These are phyloP conservation scores for Cotoneaster glaucophyllus DNA, from an alignment of 306 rosid species.

Conservation along the genomic window DNA sequence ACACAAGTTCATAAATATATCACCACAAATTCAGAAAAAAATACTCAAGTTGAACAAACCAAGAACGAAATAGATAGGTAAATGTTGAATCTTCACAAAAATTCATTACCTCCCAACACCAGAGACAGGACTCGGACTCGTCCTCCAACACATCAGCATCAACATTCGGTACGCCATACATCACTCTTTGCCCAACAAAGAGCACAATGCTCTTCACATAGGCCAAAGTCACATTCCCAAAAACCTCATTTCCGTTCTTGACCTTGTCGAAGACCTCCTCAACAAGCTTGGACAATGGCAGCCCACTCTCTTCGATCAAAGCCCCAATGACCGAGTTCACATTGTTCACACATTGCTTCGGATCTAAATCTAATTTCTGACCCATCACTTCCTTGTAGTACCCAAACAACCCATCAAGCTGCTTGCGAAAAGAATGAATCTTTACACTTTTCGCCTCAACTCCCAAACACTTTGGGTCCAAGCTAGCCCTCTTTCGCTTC, in stretches of 20 bases:
- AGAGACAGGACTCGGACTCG: constrained; percentile 57
- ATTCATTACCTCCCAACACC: constrained; percentile 95
- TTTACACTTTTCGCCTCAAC: constrained; percentile 38
- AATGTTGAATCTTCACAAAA: not conserved
- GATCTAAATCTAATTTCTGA: constrained; percentile 31
- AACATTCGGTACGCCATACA: constrained; percentile 66
- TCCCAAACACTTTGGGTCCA: constrained; percentile 20
- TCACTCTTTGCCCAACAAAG: constrained; percentile 62
- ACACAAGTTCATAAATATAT: not conserved
- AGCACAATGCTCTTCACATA: constrained; percentile 64
- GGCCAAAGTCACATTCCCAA: constrained; percentile 44
- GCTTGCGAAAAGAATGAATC: constrained; percentile 37
- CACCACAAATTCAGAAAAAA: not conserved
- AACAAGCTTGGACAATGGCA: constrained; percentile 70
- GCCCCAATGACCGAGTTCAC: constrained; percentile 46
- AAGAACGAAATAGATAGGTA: not conserved
- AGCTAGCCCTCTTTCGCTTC: constrained; percentile 51
- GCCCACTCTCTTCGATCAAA: constrained; percentile 71
- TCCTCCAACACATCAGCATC: constrained; percentile 93
- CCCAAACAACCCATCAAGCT: constrained; percentile 50
- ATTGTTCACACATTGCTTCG: constrained; percentile 22
- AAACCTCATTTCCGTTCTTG: constrained; percentile 19
- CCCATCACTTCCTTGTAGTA: constrained; percentile 46
- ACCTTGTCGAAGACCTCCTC: constrained; percentile 42
- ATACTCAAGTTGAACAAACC: not conserved